Evolutionary conservation across 495 filamentous ascomycete genomes (phyloP).

Genomic region (Aspergillus saccharolyticus): DNA sequence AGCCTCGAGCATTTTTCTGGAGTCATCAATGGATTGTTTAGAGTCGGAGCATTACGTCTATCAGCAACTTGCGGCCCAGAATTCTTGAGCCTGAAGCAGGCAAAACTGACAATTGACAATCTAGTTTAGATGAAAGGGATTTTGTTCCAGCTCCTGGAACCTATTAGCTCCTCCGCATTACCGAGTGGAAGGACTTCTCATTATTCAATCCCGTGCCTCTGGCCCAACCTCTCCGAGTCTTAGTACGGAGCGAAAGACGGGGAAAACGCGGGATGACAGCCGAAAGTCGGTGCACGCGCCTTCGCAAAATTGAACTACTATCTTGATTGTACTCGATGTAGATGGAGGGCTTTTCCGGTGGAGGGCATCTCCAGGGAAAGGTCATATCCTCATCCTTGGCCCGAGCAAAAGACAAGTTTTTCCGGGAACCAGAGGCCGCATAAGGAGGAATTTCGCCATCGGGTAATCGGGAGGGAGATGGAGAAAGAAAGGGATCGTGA

Average conservation of each 20-base stretch:
- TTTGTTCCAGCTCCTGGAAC: neutral
- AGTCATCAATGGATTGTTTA: too few species aligned
- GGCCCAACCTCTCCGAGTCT: neutral
- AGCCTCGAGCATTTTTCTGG: neutral
- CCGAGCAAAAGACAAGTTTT: neutral
- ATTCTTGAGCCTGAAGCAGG: neutral
- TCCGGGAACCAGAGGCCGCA: slow-evolving; percentile 1
- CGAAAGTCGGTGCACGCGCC: slow-evolving; percentile 10
- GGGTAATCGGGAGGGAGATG: slow-evolving; percentile 19
- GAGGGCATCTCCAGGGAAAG: neutral
- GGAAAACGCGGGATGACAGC: slow-evolving; percentile 5
- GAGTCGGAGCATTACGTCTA: too few species aligned
- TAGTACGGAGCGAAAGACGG: slow-evolving; percentile 2
- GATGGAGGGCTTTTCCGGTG: too few species aligned
- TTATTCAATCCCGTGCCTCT: neutral
- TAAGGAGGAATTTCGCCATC: slow-evolving; percentile 19
- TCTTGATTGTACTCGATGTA: too few species aligned
- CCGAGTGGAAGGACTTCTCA: neutral
- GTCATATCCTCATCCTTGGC: neutral
- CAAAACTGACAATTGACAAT: neutral
- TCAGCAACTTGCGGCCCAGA: too few species aligned
- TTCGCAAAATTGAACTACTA: too few species aligned
- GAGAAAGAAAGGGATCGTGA: slow-evolving; percentile 14
- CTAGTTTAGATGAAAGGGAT: neutral
- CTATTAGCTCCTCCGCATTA: neutral